A percentile compares a stretch with the other conserved stretches of the same genome.
Conservation (phyloP, 495 filamentous ascomycete genomes). For the Aspergillus taichungensis region DNA sequence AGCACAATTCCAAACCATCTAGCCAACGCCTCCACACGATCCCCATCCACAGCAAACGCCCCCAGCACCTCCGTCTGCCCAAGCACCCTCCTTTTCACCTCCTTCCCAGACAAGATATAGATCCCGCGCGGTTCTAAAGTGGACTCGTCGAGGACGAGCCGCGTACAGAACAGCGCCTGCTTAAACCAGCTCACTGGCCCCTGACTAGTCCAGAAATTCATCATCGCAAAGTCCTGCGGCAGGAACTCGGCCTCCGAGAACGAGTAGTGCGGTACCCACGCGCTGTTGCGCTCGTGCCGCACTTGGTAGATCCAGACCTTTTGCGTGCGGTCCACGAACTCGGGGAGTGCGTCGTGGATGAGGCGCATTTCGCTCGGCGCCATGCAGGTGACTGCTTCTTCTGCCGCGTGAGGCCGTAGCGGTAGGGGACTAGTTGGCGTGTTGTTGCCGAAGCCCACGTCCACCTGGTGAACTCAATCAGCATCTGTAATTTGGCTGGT, state of each 20-base stretch:
- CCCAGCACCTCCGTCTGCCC: slow-evolving; percentile 45
- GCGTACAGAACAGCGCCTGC: slow-evolving; percentile 40
- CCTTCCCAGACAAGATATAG: slow-evolving; percentile 44
- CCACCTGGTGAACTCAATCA: slow-evolving; percentile 32
- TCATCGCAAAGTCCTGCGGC: slow-evolving; percentile 47
- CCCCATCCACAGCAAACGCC: slow-evolving; percentile 38
- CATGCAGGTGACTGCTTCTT: slow-evolving; percentile 33
- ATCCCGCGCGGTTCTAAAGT: slow-evolving; percentile 42
- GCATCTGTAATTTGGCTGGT: slow-evolving; percentile 1
- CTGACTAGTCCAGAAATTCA: slow-evolving; percentile 47
- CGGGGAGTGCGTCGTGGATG: slow-evolving; percentile 31
- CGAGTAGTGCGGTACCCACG: slow-evolving; percentile 48
- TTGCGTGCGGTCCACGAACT: slow-evolving; percentile 33
- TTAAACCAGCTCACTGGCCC: slow-evolving; percentile 45
- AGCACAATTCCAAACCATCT: slow-evolving; percentile 50
- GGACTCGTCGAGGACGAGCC: slow-evolving; percentile 38
- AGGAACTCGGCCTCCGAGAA: slow-evolving; percentile 55
- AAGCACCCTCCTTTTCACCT: slow-evolving; percentile 47
- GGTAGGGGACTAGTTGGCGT: slow-evolving; percentile 46
- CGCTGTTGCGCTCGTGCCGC: slow-evolving; percentile 31
- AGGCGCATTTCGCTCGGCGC: slow-evolving; percentile 43
- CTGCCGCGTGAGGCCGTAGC: slow-evolving; percentile 20
- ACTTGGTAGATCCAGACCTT: slow-evolving; percentile 54
- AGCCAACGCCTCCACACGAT: slow-evolving; percentile 44
- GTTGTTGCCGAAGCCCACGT: slow-evolving; percentile 63